A percentile compares a stretch with the other conserved stretches of the same genome.
phyloP scores from a whole-genome alignment of 495 filamentous ascomycete genomes.

The Penicillium atrosanguineum region DNA sequence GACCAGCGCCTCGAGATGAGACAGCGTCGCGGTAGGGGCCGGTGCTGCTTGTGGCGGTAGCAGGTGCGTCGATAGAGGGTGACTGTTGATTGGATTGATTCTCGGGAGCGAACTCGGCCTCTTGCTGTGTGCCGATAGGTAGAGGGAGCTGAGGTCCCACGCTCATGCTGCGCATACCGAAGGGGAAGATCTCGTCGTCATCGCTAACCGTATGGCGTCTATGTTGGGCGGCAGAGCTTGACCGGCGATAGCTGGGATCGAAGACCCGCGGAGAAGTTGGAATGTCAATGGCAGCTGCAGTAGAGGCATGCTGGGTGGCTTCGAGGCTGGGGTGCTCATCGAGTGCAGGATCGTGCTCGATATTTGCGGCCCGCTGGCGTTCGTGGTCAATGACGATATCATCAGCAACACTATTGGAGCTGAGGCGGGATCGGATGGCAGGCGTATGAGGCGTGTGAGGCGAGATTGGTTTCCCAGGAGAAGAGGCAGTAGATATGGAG shows the following conservation, averaged over 20 bases:
- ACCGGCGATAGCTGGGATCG: slow-evolving; percentile 60
- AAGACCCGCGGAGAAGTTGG: slow-evolving; percentile 70
- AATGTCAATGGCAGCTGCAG: slow-evolving; percentile 75
- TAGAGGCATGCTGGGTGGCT: slow-evolving; percentile 42
- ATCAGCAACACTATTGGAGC: slow-evolving; percentile 81
- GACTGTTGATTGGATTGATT: slow-evolving; percentile 25
- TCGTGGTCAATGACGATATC: slow-evolving; percentile 47
- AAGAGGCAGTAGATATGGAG: slow-evolving; percentile 80
- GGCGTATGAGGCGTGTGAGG: slow-evolving; percentile 94
- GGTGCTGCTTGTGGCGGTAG: slow-evolving; percentile 27
- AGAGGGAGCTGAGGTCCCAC: slow-evolving; percentile 65
- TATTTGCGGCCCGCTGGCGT: slow-evolving; percentile 21
- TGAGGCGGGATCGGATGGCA: slow-evolving; percentile 87
- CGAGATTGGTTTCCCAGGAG: slow-evolving; percentile 86
- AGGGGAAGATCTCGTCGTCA: slow-evolving; percentile 57
- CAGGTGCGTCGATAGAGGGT: slow-evolving; percentile 23
- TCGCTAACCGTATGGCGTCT: slow-evolving; percentile 53
- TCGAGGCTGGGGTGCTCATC: slow-evolving; percentile 39
- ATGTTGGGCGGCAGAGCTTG: slow-evolving; percentile 77
- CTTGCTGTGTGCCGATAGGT: slow-evolving; percentile 54
- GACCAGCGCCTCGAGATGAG: slow-evolving; percentile 20
- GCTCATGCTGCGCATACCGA: slow-evolving; percentile 73
- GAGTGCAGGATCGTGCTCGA: slow-evolving; percentile 33
- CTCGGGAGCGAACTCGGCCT: slow-evolving; percentile 34
- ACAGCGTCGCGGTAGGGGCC: neutral